Conservation (phyloP, 2,329 filamentous ascomycete species). For the Fusarium sp. region DNA sequence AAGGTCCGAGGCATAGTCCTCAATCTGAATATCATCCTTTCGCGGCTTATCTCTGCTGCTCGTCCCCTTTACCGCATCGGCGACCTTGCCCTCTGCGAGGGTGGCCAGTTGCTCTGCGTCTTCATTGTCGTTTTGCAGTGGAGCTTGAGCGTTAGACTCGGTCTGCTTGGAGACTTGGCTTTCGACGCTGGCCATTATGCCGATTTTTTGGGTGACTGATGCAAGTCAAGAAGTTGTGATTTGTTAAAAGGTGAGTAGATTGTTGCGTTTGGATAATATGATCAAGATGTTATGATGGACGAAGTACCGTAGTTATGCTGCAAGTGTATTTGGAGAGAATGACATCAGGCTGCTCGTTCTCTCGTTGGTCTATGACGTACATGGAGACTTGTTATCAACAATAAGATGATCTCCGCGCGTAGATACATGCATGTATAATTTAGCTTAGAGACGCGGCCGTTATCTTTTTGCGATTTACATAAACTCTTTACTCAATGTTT, state of each 20-base stretch:
- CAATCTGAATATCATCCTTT: constrained; percentile 38
- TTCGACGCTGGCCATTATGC: constrained; percentile 27
- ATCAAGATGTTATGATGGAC: neutral
- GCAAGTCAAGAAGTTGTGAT: neutral
- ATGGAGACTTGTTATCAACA: constrained; percentile 5
- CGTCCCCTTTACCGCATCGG: constrained; percentile 36
- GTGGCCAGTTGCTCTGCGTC: constrained; percentile 42
- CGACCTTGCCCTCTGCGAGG: constrained; percentile 43
- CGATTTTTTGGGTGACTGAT: neutral
- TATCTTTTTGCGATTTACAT: constrained; percentile 20
- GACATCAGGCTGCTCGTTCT: constrained; percentile 25
- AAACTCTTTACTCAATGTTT: constrained; percentile 10
- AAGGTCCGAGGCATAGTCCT: constrained; percentile 40
- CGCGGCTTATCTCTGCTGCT: constrained; percentile 36
- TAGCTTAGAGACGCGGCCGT: neutral
- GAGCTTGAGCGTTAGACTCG: neutral
- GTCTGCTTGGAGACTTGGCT: constrained; percentile 25
- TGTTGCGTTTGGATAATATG: too few relatives aligned
- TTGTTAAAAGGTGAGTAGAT: neutral
- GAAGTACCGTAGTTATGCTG: neutral
- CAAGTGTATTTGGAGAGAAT: constrained; percentile 6
- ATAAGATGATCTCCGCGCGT: constrained; percentile 14
- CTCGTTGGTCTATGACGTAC: constrained; percentile 33
- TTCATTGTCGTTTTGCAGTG: constrained; percentile 42
- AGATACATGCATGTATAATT: constrained; percentile 12